Evolutionary conservation across 2,329 filamentous ascomycete genomes (phyloP), one percentile per base, ranked within the genome.

Genomic region (Biscogniauxia marginata): DNA sequence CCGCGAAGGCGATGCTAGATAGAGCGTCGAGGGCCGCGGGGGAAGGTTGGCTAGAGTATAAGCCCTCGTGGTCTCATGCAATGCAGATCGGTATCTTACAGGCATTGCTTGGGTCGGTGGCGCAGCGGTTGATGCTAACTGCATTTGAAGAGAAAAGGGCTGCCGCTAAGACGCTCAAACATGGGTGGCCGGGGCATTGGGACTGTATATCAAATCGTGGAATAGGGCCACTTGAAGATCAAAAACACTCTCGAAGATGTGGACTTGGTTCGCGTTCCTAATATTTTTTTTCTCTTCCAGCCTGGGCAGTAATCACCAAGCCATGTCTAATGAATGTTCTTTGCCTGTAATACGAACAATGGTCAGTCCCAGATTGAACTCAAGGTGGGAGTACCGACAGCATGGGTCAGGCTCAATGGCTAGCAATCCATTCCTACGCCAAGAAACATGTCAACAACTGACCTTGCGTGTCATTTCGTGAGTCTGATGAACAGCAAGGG

Each of bases 1-100:
- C 57, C 49, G 59, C 46, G 45, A 59, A 57, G 51, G 58, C 49
- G 49, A 55, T 58, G 51, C 44, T 60, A 21, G 58, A 61, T 57
- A 53, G 55, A 44, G 57, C 54, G 30, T 48, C 51, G 11, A 51
- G 56, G 30, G 56, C 54, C 47, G 55, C 53, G 46, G 34, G 49
- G 46, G 55, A 59, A 43, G 53, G 55, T 53, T 57, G 55, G 55
- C 50, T 58, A 25, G 58, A 62, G 53, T 58, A 55, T 49, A 53
- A 56, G 48, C 59, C 56, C 45, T 61, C 56, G 54, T 58, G 49
- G 49, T 53, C 50, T 8, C 60, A 59, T 49, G 55, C 50, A 50
- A 8, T 54, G 30, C 39, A 50, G 50, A 58, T 63, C 53, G 44
- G 46, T 21, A 46, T 53, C 50, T 50, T 60, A 20, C 52, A 56